Base-by-base conservation (phyloP, 2,329 filamentous ascomycete species). In the Periconia sp. region DNA sequence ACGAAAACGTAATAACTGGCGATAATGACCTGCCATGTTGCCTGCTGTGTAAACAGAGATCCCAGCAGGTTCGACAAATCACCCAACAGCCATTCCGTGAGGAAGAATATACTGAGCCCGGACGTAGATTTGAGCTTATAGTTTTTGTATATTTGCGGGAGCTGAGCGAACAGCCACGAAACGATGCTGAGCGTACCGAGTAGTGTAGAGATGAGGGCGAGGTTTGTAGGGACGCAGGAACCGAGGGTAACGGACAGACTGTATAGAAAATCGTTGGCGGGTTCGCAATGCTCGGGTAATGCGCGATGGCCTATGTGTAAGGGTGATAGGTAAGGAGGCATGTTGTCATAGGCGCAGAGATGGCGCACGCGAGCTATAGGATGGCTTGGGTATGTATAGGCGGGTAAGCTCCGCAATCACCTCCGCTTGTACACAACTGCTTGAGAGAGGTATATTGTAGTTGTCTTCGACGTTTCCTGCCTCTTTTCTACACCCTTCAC, bases 61-160 rank as follows among this genome's bases (percentile, higher is more conserved):
- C 86, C 86, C 3, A 87, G 62, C 18, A 88, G 71, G 50, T 89
- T 89, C 45, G 82, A 81, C 49, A 83, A 60, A 69, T 89, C 86
- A 44, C 86, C 86, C 31, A 87, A 66, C 60, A 85, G 80, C 86
- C 86, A 89, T 71, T 86, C 85, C 2, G 82, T 76, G 45, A 89
- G 73, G 68, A 89, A 89, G 67, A 83, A 86, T 53, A 86, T 81
- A 5, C 84, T 87, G 37, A 89, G 68, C 0, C 86, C 85, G 1
- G 85, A 85, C 0, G 85, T 87, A 13, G 85, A 87, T 63, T 85
- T 79, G 18, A 87, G 69, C 49, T 78, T 77, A 66, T 84, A 84
- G 66, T 89, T 89, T 75, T 88, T 88, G 74, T 83, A 86, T 57
- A 89, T 87, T 64, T 89, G 86, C 1, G 86, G 86, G 27, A 88